Evolutionary conservation across 441 rosid genomes (phyloP).

Genomic region (Pelargonium australe): DNA sequence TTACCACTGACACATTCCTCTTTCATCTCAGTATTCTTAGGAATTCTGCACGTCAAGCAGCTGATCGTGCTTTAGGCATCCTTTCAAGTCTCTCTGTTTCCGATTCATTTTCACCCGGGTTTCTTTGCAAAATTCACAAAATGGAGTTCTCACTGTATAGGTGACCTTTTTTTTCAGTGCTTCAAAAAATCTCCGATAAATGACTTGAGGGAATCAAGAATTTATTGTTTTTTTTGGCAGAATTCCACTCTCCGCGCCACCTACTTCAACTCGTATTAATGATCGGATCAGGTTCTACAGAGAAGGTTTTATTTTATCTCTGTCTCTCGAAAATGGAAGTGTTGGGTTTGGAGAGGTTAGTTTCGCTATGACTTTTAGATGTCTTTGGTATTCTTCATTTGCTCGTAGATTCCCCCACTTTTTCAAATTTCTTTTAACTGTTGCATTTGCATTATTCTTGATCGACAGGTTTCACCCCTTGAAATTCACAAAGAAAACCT

Average conservation of each 20-base stretch:
- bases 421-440: background rate
- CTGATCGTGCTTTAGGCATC: constrained; percentile 40
- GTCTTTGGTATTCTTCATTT: background rate
- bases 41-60: constrained; percentile 57
- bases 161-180: constrained; percentile 33
- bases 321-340: constrained; percentile 82
- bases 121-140: constrained; percentile 40
- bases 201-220: background rate
- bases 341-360: constrained; percentile 87
- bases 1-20: constrained; percentile 26
- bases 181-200: constrained; percentile 6
- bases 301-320: constrained; percentile 74
- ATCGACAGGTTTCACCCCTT: constrained; percentile 85
- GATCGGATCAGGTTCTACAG: constrained; percentile 37
- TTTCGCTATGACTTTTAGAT: constrained; percentile 13
- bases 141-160: constrained; percentile 65
- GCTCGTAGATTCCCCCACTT: background rate
- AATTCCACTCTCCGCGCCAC: constrained; percentile 59
- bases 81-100: constrained; percentile 39
- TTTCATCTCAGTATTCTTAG: constrained; percentile 48
- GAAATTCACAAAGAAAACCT: constrained; percentile 61
- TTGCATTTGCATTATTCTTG: constrained; percentile 9
- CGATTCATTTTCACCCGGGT: constrained; percentile 30
- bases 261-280: constrained; percentile 46
- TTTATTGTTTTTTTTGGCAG: constrained; percentile 31